These are phyloP conservation scores for Plasmodium inui DNA, from an alignment of 169 alveolate genomes.

Conservation along the genomic window DNA sequence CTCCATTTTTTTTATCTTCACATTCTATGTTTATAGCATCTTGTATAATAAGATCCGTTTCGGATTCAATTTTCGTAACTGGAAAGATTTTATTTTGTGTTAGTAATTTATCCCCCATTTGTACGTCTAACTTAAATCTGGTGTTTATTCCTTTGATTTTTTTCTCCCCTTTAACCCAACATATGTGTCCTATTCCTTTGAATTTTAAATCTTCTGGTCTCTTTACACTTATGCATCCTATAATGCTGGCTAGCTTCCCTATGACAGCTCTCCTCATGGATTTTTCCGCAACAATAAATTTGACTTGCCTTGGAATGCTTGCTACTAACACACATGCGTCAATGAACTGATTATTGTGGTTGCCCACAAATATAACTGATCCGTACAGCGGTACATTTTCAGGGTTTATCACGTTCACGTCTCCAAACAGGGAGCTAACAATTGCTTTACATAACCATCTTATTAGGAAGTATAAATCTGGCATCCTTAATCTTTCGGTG, in stretches of 20 bases:
- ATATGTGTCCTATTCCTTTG: conserved; percentile 88
- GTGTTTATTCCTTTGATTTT: conserved; percentile 88
- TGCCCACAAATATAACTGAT: conserved; percentile 92
- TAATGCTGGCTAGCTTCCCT: conserved; percentile 89
- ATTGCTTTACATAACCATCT: conserved; percentile 74
- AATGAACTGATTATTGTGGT: conserved; percentile 93
- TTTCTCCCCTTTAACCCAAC: conserved; percentile 79
- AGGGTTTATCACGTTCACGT: conserved; percentile 87
- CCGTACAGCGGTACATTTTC: conserved; percentile 93
- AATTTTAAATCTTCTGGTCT: conserved; percentile 91
- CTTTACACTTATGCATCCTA: conserved; percentile 92
- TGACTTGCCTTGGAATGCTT: conserved; percentile 91
- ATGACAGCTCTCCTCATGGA: conserved; percentile 86
- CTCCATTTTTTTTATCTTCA: conserved; percentile 80
- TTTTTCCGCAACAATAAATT: conserved; percentile 89
- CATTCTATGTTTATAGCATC: conserved; percentile 78
- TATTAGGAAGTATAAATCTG: conserved; percentile 50
- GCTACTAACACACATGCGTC: conserved; percentile 92
- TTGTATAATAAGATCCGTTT: conserved; percentile 88
- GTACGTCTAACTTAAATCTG: conserved; percentile 88
- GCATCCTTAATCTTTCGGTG: conserved; percentile 40
- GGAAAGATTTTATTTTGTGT: conserved; percentile 81
- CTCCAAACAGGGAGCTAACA: conserved; percentile 70
- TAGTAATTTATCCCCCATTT: conserved; percentile 88
- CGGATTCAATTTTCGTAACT: conserved; percentile 88